A percentile compares a stretch with the other conserved stretches of the same genome.
These are phyloP conservation scores for Fonsecaea monophora DNA, from an alignment of 2,329 filamentous ascomycete genomes.

Conservation along the genomic window DNA sequence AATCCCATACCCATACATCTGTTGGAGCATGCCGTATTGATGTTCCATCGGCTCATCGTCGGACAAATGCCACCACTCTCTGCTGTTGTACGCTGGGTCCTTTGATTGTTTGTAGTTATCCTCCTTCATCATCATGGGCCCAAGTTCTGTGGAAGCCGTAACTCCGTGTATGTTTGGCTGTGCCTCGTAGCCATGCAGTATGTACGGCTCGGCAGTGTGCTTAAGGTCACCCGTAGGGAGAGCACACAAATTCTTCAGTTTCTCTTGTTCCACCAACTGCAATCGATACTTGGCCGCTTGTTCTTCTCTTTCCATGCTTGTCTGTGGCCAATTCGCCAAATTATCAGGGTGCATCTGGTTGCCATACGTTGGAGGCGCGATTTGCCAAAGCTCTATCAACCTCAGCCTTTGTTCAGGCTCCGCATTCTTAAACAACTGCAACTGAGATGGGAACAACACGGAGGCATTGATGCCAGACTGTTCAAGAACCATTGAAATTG, in stretches of 20 bases:
- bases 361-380: constrained; percentile 71
- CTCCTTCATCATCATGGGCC: constrained; percentile 23
- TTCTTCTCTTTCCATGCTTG: constrained; percentile 63
- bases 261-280: constrained; percentile 49
- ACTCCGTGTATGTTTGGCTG: constrained; percentile 70
- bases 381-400: constrained; percentile 83
- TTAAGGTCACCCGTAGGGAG: constrained; percentile 40
- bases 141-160: constrained; percentile 29
- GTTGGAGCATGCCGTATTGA: constrained; percentile 49
- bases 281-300: constrained; percentile 65
- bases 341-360: constrained; percentile 64
- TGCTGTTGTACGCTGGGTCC: constrained; percentile 51
- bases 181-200: constrained; percentile 79
- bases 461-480: constrained; percentile 70
- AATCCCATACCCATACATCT: constrained; percentile 39
- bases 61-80: constrained; percentile 48
- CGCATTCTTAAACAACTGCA: constrained; percentile 79
- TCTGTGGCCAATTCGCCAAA: constrained; percentile 63
- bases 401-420: constrained; percentile 74
- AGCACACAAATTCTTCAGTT: constrained; percentile 57
- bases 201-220: constrained; percentile 78
- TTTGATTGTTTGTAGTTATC: constrained; percentile 46
- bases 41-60: constrained; percentile 46
- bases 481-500: constrained; percentile 58
- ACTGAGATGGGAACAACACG: constrained; percentile 73